Evolutionary conservation across 2,329 filamentous ascomycete genomes (phyloP).

Genomic region (Aspergillus persii): DNA sequence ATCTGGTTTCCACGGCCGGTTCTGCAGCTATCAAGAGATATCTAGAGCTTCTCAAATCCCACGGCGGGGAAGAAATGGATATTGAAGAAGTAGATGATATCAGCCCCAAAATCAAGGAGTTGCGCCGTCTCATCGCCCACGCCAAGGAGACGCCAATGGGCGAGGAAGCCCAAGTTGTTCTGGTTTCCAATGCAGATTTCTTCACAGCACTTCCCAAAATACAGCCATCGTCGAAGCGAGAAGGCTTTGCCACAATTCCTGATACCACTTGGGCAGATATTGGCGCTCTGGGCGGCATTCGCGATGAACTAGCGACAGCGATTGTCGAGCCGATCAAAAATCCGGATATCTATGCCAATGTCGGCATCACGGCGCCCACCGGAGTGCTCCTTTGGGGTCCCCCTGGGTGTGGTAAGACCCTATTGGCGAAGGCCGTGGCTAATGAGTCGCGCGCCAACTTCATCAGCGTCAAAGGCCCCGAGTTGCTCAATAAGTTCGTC

Average conservation of each 20-base stretch:
- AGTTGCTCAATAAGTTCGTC: constrained; percentile 95
- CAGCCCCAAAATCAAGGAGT: constrained; percentile 43
- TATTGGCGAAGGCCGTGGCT: constrained; percentile 92
- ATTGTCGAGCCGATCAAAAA: constrained; percentile 87
- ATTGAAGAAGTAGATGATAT: constrained; percentile 44
- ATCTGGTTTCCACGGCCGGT: constrained; percentile 64
- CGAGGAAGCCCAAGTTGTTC: constrained; percentile 53
- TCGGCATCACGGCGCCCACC: constrained; percentile 77
- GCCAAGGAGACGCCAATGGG: constrained; percentile 52
- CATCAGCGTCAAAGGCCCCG: constrained; percentile 95
- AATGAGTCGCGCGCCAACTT: constrained; percentile 97
- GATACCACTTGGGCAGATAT: constrained; percentile 92
- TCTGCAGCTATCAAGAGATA: constrained; percentile 63
- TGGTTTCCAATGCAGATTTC: constrained; percentile 68
- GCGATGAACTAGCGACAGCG: constrained; percentile 75
- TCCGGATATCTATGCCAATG: constrained; percentile 70
- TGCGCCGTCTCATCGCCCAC: constrained; percentile 55
- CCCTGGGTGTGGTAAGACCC: constrained; percentile 93
- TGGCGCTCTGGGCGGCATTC: constrained; percentile 75
- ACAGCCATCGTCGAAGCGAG: constrained; percentile 78
- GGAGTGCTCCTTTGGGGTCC: constrained; percentile 96
- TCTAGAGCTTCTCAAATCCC: constrained; percentile 51
- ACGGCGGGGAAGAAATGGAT: constrained; percentile 52
- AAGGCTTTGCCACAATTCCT: constrained; percentile 93
- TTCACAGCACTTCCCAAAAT: constrained; percentile 70